A percentile compares a stretch with the other conserved stretches of the same genome.
phyloP scores from a whole-genome alignment of 352 stramenopile genomes.

The Chrysophaeum taylorii region DNA sequence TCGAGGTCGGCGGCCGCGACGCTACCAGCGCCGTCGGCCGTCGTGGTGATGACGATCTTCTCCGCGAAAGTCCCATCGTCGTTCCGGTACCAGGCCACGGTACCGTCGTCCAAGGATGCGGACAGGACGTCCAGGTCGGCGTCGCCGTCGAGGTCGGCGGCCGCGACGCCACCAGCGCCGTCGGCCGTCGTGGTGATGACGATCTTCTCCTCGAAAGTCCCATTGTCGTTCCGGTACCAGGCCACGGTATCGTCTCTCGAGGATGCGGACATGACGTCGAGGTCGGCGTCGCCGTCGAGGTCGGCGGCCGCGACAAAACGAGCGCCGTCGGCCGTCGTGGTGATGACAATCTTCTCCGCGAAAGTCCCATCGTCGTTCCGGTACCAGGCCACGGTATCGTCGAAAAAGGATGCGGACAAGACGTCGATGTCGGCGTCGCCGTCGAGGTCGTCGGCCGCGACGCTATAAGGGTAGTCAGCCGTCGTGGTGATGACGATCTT shows the following conservation, averaged over 20 bases:
- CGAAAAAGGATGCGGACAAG: slow-evolving; percentile 24
- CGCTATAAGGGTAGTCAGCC: no score
- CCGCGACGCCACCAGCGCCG: background rate
- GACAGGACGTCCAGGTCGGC: slow-evolving; percentile 1
- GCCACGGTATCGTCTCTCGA: background rate
- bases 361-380: slow-evolving; percentile 3
- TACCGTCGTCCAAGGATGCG: background rate
- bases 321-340: background rate
- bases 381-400: slow-evolving; percentile 28
- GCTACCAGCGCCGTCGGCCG: background rate
- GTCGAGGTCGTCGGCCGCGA: slow-evolving; percentile 29
- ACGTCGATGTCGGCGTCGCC: slow-evolving; percentile 28
- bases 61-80: background rate
- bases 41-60: background rate
- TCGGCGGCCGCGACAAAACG: slow-evolving; percentile 17
- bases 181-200: background rate
- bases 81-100: background rate
- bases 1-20: background rate
- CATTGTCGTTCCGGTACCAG: background rate
- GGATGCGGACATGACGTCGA: slow-evolving; percentile 21
- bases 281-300: slow-evolving; percentile 27
- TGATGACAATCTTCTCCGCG: background rate
- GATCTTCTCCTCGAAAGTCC: background rate
- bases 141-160: background rate
- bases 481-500: background rate